Evolutionary conservation across 768 basidiomycete species (phyloP).

Genomic region (Xanthoconium stramineum): DNA sequence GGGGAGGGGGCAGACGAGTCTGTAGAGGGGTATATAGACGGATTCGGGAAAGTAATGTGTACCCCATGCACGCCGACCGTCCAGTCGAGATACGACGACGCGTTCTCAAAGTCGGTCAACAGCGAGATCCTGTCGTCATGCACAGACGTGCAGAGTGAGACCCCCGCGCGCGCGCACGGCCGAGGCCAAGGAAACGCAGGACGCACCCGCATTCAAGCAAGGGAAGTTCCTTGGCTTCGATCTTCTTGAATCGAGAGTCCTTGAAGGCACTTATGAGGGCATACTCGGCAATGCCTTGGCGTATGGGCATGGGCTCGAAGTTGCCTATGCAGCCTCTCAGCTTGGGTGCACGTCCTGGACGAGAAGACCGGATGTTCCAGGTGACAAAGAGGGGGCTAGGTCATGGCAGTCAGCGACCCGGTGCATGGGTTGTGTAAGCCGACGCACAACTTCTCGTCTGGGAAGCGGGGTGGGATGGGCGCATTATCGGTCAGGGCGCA

Average conservation of each 20-base stretch:
- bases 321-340: conserved; percentile 95
- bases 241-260: conserved; percentile 81
- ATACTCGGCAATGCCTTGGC: conserved; percentile 81
- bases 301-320: conserved; percentile 74
- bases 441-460: conserved; percentile 76
- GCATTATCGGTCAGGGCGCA: conserved; percentile 58
- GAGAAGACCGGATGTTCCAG: conserved; percentile 77
- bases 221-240: conserved; percentile 73
- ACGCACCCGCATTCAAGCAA: conserved; percentile 80
- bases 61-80: conserved; percentile 90
- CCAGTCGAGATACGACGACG: conserved; percentile 87
- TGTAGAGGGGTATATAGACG: conserved; percentile 49
- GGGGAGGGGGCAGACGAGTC: conserved; percentile 64
- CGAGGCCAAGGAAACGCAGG: not conserved
- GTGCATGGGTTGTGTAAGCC: not conserved
- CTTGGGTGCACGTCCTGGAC: conserved; percentile 54
- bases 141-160: too few species aligned
- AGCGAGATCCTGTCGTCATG: conserved; percentile 68
- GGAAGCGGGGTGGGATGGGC: conserved; percentile 61
- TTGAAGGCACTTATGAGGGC: conserved; percentile 89
- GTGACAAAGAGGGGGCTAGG: conserved; percentile 85
- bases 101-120: conserved; percentile 90
- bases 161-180: not conserved
- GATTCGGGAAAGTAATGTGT: conserved; percentile 82
- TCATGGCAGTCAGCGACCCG: conserved; percentile 2